These are phyloP conservation scores for Zygnema cylindricum DNA, from an alignment of 139 green algal genomes.

Conservation along the genomic window DNA sequence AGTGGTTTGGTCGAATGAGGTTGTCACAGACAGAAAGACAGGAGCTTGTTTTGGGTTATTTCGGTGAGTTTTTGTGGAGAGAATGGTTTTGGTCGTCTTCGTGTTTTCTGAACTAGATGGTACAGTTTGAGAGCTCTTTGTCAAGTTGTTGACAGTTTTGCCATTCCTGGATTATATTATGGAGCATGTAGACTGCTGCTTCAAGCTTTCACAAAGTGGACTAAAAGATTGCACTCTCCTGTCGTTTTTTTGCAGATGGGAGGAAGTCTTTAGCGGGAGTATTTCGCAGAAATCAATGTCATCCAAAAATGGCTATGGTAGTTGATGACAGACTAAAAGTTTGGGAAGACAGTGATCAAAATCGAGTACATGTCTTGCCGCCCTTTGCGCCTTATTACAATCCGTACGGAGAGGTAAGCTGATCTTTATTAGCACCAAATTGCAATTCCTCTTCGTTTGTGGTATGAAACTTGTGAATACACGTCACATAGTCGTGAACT, in stretches of 20 bases:
- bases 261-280: slow-evolving; percentile 54
- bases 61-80: too few relatives aligned
- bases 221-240: too few relatives aligned
- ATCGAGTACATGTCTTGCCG: slow-evolving; percentile 46
- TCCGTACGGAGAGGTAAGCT: slow-evolving; percentile 28
- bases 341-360: slow-evolving; percentile 61
- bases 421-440: too few relatives aligned
- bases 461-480: not conserved
- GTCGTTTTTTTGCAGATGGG: slow-evolving; percentile 21
- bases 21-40: not conserved
- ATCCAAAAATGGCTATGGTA: slow-evolving; percentile 52
- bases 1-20: not conserved
- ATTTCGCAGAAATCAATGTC: slow-evolving; percentile 13
- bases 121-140: not conserved
- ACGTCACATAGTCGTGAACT: not conserved
- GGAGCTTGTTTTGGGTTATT: not conserved
- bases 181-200: too few relatives aligned
- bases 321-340: slow-evolving; percentile 64
- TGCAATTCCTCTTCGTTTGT: not conserved
- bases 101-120: slow-evolving; percentile 8
- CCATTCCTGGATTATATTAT: too few relatives aligned
- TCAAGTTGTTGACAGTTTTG: too few relatives aligned
- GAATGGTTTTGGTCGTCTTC: not conserved
- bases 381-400: slow-evolving; percentile 60
- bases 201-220: too few relatives aligned